These are phyloP conservation scores for Chamaecyparis obtusa DNA, from an alignment of 75 land plant species.

Conservation along the genomic window DNA sequence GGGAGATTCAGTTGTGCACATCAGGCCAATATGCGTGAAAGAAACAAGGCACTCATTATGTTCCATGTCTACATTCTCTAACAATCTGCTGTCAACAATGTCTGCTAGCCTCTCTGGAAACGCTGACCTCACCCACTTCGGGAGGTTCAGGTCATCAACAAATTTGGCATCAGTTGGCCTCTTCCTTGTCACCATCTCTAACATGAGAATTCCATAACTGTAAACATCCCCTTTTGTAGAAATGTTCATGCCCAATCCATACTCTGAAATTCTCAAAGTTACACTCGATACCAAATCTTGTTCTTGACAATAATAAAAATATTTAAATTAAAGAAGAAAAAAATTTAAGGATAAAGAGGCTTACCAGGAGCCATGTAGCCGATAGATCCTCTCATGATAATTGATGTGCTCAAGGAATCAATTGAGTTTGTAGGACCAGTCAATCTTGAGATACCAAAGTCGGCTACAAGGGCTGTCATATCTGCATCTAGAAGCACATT, in stretches of 20 bases:
- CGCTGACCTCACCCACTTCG: background rate
- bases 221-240: background rate
- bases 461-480: slow-evolving; percentile 8
- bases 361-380: background rate
- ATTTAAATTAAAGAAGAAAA: background rate
- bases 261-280: background rate
- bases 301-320: too few species aligned
- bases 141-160: background rate
- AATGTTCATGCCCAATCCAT: background rate
- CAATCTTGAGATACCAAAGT: slow-evolving; percentile 14
- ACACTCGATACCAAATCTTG: background rate
- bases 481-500: slow-evolving; percentile 8
- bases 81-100: background rate
- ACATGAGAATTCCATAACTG: background rate
- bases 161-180: background rate
- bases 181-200: background rate
- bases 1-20: background rate
- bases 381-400: background rate
- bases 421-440: background rate
- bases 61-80: background rate
- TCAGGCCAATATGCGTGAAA: background rate
- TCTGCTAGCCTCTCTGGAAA: background rate
- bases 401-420: background rate
- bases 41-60: background rate
- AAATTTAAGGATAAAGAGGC: background rate